These are phyloP conservation scores for Gillenia trifoliata DNA, from an alignment of 306 rosid species.

Conservation along the genomic window DNA sequence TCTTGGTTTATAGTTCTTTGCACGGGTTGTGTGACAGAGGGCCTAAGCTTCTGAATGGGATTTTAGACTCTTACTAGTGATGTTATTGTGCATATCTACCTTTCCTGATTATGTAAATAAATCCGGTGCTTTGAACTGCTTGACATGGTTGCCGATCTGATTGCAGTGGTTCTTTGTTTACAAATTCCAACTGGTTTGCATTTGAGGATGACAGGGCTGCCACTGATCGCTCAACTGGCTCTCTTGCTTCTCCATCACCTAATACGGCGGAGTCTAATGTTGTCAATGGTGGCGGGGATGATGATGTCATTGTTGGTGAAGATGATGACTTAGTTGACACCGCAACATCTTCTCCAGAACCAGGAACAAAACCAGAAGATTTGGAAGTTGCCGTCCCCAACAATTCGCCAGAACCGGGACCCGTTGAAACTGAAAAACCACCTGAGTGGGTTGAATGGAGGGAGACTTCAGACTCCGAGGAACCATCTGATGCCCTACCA, in stretches of 20 bases:
- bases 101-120: background rate
- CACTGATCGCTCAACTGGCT: slow-evolving; percentile 65
- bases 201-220: slow-evolving; percentile 70
- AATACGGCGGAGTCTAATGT: slow-evolving; percentile 46
- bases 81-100: background rate
- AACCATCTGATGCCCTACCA: slow-evolving; percentile 53
- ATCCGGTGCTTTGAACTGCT: background rate
- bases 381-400: background rate
- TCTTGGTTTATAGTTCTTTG: background rate
- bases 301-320: slow-evolving; percentile 54
- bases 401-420: slow-evolving; percentile 23
- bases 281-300: slow-evolving; percentile 36
- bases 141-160: slow-evolving; percentile 16
- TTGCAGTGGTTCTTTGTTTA: slow-evolving; percentile 89
- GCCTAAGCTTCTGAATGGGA: background rate
- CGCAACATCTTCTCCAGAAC: slow-evolving; percentile 67
- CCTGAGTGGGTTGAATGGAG: slow-evolving; percentile 99
- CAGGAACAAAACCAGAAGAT: slow-evolving; percentile 40
- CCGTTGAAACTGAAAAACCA: slow-evolving; percentile 67
- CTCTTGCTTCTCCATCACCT: slow-evolving; percentile 69
- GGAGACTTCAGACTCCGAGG: slow-evolving; percentile 73
- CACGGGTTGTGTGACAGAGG: background rate
- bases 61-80: background rate
- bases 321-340: slow-evolving; percentile 84
- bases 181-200: slow-evolving; percentile 98